Base-by-base conservation (phyloP, 805 yeast species). In the Yamadazyma takamatsuzukensis region DNA sequence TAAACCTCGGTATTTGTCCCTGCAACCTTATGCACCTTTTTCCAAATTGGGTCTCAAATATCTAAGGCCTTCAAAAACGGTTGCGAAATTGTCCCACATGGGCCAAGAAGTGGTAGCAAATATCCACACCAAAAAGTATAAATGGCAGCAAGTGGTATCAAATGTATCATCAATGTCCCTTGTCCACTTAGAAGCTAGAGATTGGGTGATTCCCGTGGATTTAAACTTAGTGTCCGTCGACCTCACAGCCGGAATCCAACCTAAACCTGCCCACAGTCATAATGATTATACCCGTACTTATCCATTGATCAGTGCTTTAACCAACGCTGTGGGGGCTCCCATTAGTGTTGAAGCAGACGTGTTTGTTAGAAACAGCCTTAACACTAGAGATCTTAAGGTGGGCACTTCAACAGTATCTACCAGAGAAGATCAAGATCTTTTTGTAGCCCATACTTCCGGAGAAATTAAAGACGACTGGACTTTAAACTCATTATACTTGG, bases 251-350 rank as follows among this genome's bases (percentile, higher is more conserved):
- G 15, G 21, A 3, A 11, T 11, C 21, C 11, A 7, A 8, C 7
- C 11, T 11, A 19, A 21, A 21, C 61, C 63, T 5, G 60, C 78
- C 15, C 86, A 80, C 49, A 77, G 83, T 0, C 86, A 80, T 47
- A 80, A 80, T 47, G 87, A 80, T 49, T 80, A 80, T 51, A 75
- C 81, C 80, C 56, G 85, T 45, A 38, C 48, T 3, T 47, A 59
- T 4, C 86, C 86, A 1, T 56, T 80, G 3, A 64, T 72, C 31
- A 79, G 77, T 40, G 85, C 84, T 0, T 52, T 74, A 25, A 53
- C 61, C 12, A 48, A 68, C 6, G 87, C 86, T 1, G 64, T 72
- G 21, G 62, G n/a, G n/a, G n/a, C n/a, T n/a, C n/a, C n/a, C n/a
- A 61, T 64, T 26, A 72, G 80, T 27, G 63, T 79, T 1, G 87